Base-by-base conservation (phyloP, 495 filamentous ascomycete species). In the Trichoderma asperelloides region DNA sequence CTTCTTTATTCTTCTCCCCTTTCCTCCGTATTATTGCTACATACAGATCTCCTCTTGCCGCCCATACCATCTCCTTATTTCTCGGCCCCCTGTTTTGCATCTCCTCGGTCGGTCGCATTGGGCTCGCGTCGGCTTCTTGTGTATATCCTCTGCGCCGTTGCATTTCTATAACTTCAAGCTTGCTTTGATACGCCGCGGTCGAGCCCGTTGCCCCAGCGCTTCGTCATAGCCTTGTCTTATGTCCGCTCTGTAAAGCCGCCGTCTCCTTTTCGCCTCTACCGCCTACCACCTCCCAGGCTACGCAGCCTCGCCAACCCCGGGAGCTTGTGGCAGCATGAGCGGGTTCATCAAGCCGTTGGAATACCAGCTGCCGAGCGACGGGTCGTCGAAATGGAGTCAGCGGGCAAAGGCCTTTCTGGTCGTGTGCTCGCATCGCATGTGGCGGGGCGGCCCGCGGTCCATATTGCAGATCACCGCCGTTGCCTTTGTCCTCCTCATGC, bases 391-490 rank as follows among this genome's bases (percentile, higher is more conserved):
- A 60, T 60, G 55, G 55, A 30, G 23, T 30, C 23, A 13, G 23
- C 55, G 12, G 25, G 55, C 55, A 60, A 64, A 40, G 62, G 62
- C 62, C 11, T 43, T 64, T 11, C 33, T 43, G 6, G 30, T 43
- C 40, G 62, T 43, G 30, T 39, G 18, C 18, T 43, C 40, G 6
- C 62, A 64, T 40, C 62, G 62, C 30, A 39, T 64, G 33, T 43
- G 62, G 33, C 62, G 62, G 33, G 62, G 62, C 33, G 62, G 62
- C 13, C 33, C 40, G 62, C 30, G 62, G n/a, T 43, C 40, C 18
- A 23, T 64, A 2, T 13, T 64, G 33, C 62, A 43, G 30, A 43
- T 64, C 33, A 25, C 62, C 33, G 62, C 62, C 27, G 30, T 40
- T 21, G 62, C 40, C 33, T 64, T 64, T 64, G 62, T 16, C 4